Evolutionary conservation across 768 basidiomycete genomes (phyloP), one percentile per base, ranked within the genome.

Genomic region (Amanita rubescens): DNA sequence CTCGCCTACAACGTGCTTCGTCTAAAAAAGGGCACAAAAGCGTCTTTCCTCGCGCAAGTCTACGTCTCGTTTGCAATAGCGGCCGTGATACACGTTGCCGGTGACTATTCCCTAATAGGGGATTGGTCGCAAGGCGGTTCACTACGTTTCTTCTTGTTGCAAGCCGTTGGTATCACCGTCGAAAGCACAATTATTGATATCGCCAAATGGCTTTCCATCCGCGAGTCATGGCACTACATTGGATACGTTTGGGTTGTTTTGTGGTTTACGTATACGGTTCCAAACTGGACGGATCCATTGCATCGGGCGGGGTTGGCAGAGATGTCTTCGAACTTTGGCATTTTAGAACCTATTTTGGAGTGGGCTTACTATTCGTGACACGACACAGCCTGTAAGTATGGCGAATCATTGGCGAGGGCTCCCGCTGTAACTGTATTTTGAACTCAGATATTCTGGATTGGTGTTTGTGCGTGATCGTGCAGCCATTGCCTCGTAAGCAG

Each of bases 161-260:
- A 70, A 47, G 69, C 70, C 6, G 24, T 64, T 4, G 70, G 57
- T 1, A 73, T 75, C 37, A 67, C 66, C 7, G 37, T 66, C 24
- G 74, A 75, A 56, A 69, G 66, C 46, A 38, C 51, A 0, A 56
- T 67, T 32, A 54, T 72, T 22, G 58, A 34, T 0, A 17, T 61
- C 4, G 62, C 58, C 22, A 48, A 52, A 3, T 49, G 54, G 8
- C 50, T 55, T 0, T 60, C 65, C 30, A 39, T 59, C 17, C 22
- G 32, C 7, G 48, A 47, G 25, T 45, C 52, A n/a, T 60, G 43
- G 2, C 20, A 49, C 27, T 20, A 54, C 17, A 11, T 67, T 5
- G 65, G 67, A 25, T 65, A 60, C 44, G 0, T 65, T 1, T 69
- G 66, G 62, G 65, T 67, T 10, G 52, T 59, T 22, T 27, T 43